Base-by-base conservation (phyloP, 2,329 filamentous ascomycete species). In the Raffaelea ambrosiae region DNA sequence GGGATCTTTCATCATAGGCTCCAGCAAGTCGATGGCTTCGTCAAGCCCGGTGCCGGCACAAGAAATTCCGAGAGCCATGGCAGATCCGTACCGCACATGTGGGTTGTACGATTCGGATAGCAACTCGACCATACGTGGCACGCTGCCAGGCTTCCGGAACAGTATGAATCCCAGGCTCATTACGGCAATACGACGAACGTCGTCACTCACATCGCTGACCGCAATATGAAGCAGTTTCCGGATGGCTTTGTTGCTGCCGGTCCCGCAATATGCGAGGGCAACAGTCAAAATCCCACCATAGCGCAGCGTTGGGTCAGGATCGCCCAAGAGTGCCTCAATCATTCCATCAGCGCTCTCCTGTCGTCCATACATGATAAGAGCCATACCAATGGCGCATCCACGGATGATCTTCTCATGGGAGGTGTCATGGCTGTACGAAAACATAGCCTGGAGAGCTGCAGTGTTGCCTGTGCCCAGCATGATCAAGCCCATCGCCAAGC, bases 261-360 rank as follows among this genome's bases (percentile, higher is more conserved):
- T 96, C 49, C 93, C 93, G 62, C 91, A 96, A 71, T 98, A 98
- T 18, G 93, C 93, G 63, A 98, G 75, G 45, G 93, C 93, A 49
- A 98, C 88, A n/a, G 93, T 95, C 81, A 98, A 88, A 65, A 98
- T 95, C 72, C 93, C 93, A 63, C 93, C 93, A 58, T 98, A 98
- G 56, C 93, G 83, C 52, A 98, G 75, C 8, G 88, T 91, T 56
- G 93, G 88, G 62, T 98, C 91, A 1, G 93, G 87, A 58, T 98
- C 93, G 54, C 88, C 89, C 33, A 98, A 77, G 2, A 98, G 81
- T 43, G 88, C 89, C 61, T 95, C 91, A 55, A 98, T 94, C 58
- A 97, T 79, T 60, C 93, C 86, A 66, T 98, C 93, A 13, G 93
- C 93, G 54, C 85, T 85, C 66, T 98, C 93, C 68, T 97, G 90